Evolutionary conservation across 306 rosid species (phyloP), one percentile per base, ranked within the genome.

Genomic region (Trifolium subterraneum): DNA sequence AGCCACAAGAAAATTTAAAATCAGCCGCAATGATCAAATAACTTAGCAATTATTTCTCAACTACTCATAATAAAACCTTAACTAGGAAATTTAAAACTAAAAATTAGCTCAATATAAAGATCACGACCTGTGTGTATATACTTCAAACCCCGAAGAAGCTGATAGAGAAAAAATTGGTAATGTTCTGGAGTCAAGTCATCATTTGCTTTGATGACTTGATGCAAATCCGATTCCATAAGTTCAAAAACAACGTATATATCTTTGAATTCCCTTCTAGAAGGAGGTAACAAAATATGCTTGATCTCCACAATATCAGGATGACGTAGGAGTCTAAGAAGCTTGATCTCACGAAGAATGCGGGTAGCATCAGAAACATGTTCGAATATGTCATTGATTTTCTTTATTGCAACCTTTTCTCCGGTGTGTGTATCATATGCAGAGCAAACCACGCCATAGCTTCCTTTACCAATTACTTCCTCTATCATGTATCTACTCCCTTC

Each of bases 401-500:
- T 95, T 55, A 95, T 95, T 5, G 99, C 99, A 35, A 95, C 99
- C 74, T 95, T 95, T 31, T 95, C 99, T 45, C 98, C 97, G 7
- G 91, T 85, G 62, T 90, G 98, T 48, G 93, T 73, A 82, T 95
- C 98, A 73, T 87, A 95, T 68, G 99, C 98, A 70, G 99, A 95
- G 79, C 99, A 95, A 75, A 95, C 99, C 77, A 95, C 98, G 31
- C 99, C 99, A 76, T 95, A 92, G 83, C 98, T 92, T 87, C 98
- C 99, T 84, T 95, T 95, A 64, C 99, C 98, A 83, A 95, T 95
- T 68, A 95, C 99, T 86, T 95, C 99, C 90, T 95, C 99, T 85
- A 95, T 92, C 84, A 73, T 92, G 78, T 95, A 95, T 80, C 99
- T 87, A 83, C 88, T 88, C 72, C 99, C 99, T 84, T 95, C 99